These are phyloP conservation scores for Colletotrichum abscissum DNA, from an alignment of 2,329 filamentous ascomycete genomes.

Conservation along the genomic window DNA sequence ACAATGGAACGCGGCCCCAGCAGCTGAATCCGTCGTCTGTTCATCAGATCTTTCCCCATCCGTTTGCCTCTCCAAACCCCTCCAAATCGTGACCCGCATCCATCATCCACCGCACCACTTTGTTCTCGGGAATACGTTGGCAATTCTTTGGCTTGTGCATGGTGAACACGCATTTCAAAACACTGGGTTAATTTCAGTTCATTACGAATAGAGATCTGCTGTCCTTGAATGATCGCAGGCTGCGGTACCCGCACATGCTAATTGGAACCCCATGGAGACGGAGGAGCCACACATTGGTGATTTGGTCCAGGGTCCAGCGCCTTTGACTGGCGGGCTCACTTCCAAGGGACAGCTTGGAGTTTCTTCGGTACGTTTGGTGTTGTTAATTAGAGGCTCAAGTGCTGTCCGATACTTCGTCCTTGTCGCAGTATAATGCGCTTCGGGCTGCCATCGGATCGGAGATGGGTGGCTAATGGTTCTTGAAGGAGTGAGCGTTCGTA, in stretches of 20 bases:
- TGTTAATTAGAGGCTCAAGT: neutral
- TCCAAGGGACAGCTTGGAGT: neutral
- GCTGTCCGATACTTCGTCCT: neutral
- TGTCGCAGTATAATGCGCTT: constrained; percentile 4
- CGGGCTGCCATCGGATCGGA: constrained; percentile 18
- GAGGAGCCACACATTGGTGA: neutral
- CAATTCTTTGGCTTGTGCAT: constrained; percentile 8
- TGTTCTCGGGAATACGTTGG: constrained; percentile 14
- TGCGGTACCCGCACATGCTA: constrained; percentile 25
- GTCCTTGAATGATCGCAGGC: constrained; percentile 9
- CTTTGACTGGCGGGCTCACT: neutral
- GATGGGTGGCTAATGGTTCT: neutral
- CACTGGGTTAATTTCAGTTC: constrained; percentile 8
- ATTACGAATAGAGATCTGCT: constrained; percentile 3
- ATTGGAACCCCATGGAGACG: constrained; percentile 11
- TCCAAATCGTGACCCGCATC: constrained; percentile 18
- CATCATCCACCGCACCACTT: neutral
- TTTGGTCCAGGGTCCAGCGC: constrained; percentile 2
- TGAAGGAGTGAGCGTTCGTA: constrained; percentile 3
- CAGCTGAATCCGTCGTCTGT: constrained; percentile 14
- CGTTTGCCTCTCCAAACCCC: constrained; percentile 14
- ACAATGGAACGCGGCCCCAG: constrained; percentile 4
- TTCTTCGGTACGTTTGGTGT: neutral
- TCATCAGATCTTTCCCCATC: constrained; percentile 33
- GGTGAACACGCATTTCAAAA: constrained; percentile 9